Percentiles rank a stretch among this genome's conserved stretches.
Conservation (phyloP, 495 filamentous ascomycete species). For the Neurospora cerealis region DNA sequence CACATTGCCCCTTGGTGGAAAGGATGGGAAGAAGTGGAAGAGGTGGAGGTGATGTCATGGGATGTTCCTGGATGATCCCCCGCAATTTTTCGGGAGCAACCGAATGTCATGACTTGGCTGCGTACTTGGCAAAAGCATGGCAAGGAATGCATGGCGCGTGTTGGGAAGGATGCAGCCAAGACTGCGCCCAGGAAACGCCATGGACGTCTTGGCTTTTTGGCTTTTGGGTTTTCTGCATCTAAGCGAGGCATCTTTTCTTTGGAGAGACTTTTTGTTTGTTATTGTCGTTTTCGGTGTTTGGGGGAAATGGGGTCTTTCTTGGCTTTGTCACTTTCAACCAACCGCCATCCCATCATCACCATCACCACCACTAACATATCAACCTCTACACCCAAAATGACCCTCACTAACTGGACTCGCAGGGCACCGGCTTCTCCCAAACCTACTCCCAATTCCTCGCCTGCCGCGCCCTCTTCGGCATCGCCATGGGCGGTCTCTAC, state of each 20-base stretch:
- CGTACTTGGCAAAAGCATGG: not conserved
- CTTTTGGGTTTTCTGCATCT: not conserved
- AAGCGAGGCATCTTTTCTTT: not conserved
- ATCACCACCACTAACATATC: not conserved
- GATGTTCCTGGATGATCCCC: not conserved
- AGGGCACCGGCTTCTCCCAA: constrained; percentile 66
- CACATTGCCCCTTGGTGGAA: too few relatives aligned
- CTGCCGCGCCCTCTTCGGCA: constrained; percentile 74
- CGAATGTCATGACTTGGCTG: not conserved
- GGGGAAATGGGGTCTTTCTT: not conserved
- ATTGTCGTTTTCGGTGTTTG: not conserved
- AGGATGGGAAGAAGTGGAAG: not conserved
- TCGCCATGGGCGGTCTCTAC: constrained; percentile 84
- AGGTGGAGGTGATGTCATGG: not conserved
- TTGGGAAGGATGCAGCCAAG: not conserved
- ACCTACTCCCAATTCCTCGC: constrained; percentile 73
- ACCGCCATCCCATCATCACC: not conserved
- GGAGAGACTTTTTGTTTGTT: not conserved
- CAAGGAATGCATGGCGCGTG: not conserved
- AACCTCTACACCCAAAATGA: not conserved
- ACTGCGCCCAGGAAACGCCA: not conserved
- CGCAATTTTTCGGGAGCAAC: not conserved
- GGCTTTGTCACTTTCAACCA: not conserved
- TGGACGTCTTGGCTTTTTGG: not conserved
- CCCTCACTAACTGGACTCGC: constrained; percentile 7